Percentiles rank a stretch among this genome's conserved stretches.
phyloP scores from a whole-genome alignment of 768 basidiomycete species.

The Cyclocybe cylindracea region DNA sequence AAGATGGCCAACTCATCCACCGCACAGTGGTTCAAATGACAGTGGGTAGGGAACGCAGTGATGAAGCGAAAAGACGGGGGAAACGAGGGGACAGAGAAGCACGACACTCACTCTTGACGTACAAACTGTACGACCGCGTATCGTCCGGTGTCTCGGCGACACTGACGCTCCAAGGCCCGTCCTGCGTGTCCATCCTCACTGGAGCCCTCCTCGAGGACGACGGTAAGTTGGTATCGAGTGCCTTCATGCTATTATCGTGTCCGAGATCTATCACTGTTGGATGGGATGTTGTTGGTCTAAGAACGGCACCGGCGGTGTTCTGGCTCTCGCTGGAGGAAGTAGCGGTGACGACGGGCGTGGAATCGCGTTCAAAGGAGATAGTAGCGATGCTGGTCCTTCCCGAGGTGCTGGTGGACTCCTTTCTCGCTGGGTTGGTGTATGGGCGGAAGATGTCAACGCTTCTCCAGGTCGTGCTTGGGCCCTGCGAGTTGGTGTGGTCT shows the following conservation, averaged over 20 bases:
- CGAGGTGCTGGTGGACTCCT: conserved; percentile 22
- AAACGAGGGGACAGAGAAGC: conserved; percentile 19
- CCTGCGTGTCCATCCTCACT: conserved; percentile 69
- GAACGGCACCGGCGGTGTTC: not conserved
- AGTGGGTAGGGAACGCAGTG: not conserved
- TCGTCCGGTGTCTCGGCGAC: conserved; percentile 85
- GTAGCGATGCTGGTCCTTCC: conserved; percentile 39
- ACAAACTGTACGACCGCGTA: conserved; percentile 72
- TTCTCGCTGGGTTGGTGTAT: conserved; percentile 31
- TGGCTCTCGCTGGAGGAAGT: conserved; percentile 10
- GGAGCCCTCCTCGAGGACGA: conserved; percentile 47
- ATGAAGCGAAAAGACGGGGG: not conserved
- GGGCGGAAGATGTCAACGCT: conserved; percentile 46
- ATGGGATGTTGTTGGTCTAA: too few species aligned
- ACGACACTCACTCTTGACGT: conserved; percentile 81
- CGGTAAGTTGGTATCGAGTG: conserved; percentile 42
- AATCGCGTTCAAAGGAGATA: conserved; percentile 40
- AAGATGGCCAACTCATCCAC: too few species aligned
- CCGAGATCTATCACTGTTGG: too few species aligned
- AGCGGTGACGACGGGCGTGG: conserved; percentile 17
- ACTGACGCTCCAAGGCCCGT: conserved; percentile 86
- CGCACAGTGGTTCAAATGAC: too few species aligned
- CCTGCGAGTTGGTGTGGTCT: conserved; percentile 21
- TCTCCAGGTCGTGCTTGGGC: conserved; percentile 28
- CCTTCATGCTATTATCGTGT: conserved; percentile 35